Conservation (phyloP, 2,329 filamentous ascomycete species). For the Epicoccum sorghinum region DNA sequence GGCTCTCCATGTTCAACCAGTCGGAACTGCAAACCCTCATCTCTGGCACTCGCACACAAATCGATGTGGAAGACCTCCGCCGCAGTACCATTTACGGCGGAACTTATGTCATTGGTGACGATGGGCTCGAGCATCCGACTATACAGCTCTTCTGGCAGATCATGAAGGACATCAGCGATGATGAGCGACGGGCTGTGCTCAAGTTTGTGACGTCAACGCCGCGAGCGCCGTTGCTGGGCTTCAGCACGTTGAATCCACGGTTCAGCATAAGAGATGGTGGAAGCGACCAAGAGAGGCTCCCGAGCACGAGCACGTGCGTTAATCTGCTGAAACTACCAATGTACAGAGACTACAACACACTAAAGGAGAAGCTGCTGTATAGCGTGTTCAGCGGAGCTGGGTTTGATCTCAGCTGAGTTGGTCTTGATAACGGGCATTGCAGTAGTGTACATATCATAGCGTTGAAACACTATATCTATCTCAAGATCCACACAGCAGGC, state of each 20-base stretch:
- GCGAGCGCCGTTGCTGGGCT: constrained; percentile 85
- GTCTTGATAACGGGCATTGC: background rate
- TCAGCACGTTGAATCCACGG: constrained; percentile 79
- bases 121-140: constrained; percentile 82
- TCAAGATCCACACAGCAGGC: no score
- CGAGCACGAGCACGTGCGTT: constrained; percentile 94
- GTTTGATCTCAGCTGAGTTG: constrained; percentile 68
- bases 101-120: constrained; percentile 87
- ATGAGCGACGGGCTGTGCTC: constrained; percentile 81
- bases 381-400: constrained; percentile 89
- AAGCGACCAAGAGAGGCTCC: constrained; percentile 75
- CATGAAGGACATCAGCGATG: constrained; percentile 75
- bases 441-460: no score
- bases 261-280: constrained; percentile 92
- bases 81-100: constrained; percentile 86
- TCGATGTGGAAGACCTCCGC: constrained; percentile 85
- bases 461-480: no score
- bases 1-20: constrained; percentile 99
- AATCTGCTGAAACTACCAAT: constrained; percentile 91
- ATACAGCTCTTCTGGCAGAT: constrained; percentile 91
- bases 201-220: constrained; percentile 97
- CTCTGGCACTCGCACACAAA: constrained; percentile 82
- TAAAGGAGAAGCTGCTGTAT: constrained; percentile 85
- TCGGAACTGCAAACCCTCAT: constrained; percentile 91
- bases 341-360: constrained; percentile 68